phyloP scores from a whole-genome alignment of 371 early-diverging fungal species.

The Spraguea lophii region DNA sequence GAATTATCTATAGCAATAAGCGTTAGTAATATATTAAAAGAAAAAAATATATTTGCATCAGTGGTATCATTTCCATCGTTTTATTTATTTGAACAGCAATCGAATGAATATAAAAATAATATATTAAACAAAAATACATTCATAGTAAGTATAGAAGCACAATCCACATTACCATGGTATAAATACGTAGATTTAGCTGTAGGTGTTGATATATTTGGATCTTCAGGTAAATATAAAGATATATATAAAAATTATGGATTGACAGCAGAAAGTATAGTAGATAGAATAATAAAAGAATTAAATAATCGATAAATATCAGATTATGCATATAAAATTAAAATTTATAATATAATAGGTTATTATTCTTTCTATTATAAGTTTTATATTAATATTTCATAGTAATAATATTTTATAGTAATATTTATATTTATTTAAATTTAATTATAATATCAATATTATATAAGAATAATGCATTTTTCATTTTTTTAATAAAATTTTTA shows the following conservation, averaged over 20 bases:
- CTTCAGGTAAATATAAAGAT: conserved; percentile 49
- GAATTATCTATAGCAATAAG: conserved; percentile 71
- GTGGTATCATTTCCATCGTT: conserved; percentile 83
- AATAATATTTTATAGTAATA: too few species aligned
- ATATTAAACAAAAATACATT: conserved; percentile 62
- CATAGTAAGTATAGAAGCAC: conserved; percentile 71
- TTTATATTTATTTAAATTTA: too few species aligned
- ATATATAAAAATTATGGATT: background rate
- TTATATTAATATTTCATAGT: too few species aligned
- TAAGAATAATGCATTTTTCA: too few species aligned
- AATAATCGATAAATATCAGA: too few species aligned
- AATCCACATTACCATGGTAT: conserved; percentile 71
- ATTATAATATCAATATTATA: too few species aligned
- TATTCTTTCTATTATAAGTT: too few species aligned
- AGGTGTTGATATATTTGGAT: conserved; percentile 78
- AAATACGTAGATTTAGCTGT: conserved; percentile 69
- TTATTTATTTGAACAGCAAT: conserved; percentile 75
- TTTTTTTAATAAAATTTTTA: too few species aligned
- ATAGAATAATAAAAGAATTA: too few species aligned
- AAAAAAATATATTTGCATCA: conserved; percentile 50
- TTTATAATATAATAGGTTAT: too few species aligned
- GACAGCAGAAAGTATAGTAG: background rate
- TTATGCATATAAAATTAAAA: too few species aligned
- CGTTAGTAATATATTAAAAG: conserved; percentile 53
- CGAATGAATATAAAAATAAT: conserved; percentile 56